These are phyloP conservation scores for Penicillium diatomitis DNA, from an alignment of 495 filamentous ascomycete genomes.

Conservation along the genomic window DNA sequence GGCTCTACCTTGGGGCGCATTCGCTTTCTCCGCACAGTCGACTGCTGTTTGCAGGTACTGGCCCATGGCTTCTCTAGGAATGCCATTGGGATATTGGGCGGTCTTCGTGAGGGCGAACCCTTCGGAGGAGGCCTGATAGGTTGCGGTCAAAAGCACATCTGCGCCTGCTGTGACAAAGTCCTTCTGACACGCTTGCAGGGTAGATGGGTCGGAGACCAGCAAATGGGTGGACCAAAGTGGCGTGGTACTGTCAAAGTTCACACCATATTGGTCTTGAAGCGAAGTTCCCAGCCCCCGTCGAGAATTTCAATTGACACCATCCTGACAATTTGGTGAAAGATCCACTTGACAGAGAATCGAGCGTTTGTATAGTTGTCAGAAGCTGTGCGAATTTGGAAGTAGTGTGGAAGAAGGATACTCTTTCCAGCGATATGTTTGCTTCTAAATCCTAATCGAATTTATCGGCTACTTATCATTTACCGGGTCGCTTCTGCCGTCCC, in stretches of 20 bases:
- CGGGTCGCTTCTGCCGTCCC: background rate
- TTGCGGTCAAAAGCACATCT: slow-evolving; percentile 54
- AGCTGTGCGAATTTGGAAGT: no score
- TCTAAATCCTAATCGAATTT: no score
- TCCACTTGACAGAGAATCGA: background rate
- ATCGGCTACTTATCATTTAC: no score
- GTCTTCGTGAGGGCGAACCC: slow-evolving; percentile 40
- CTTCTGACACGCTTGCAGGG: slow-evolving; percentile 41
- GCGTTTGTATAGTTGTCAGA: background rate
- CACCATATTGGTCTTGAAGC: slow-evolving; percentile 45
- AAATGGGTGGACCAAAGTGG: slow-evolving; percentile 61
- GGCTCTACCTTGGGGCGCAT: slow-evolving; percentile 10
- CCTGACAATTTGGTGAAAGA: background rate
- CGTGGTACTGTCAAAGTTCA: slow-evolving; percentile 37
- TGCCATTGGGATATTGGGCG: slow-evolving; percentile 11
- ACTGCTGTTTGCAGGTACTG: slow-evolving; percentile 16
- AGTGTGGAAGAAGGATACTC: no score
- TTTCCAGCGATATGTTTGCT: no score
- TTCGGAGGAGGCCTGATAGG: slow-evolving; percentile 51
- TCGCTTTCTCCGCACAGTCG: slow-evolving; percentile 25
- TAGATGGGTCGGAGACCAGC: slow-evolving; percentile 40
- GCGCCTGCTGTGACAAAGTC: slow-evolving; percentile 45
- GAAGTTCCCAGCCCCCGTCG: slow-evolving; percentile 62
- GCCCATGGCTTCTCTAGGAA: slow-evolving; percentile 15
- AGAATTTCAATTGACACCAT: slow-evolving; percentile 39